Conservation (phyloP, 1,284 basidiomycete species). For the Naganishia albida region DNA sequence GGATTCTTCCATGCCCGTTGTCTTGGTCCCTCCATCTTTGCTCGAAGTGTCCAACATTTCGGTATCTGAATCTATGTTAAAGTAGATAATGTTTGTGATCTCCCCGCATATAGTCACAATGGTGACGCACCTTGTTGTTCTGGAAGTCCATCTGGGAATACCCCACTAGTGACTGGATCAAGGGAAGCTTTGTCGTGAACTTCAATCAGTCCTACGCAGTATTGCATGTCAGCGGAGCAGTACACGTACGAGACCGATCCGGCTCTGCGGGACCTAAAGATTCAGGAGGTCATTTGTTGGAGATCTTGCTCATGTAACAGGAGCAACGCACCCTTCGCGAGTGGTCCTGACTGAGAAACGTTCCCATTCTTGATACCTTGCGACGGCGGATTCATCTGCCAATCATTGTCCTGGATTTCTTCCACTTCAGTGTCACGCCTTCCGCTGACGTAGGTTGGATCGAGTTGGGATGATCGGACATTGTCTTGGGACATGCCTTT, state of each 20-base stretch:
- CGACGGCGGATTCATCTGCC: not conserved
- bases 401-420: constrained; percentile 8
- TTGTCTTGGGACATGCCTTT: not conserved
- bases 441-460: constrained; percentile 22
- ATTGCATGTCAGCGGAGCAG: too few relatives aligned
- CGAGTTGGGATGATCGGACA: constrained; percentile 17
- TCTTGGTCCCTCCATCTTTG: not conserved
- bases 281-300: not conserved
- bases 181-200: not conserved
- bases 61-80: not conserved
- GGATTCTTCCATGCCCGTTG: not conserved
- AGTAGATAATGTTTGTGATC: too few relatives aligned
- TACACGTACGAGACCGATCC: not conserved
- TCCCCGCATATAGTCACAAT: not conserved
- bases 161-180: constrained; percentile 9
- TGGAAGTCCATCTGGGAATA: not conserved
- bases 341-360: not conserved
- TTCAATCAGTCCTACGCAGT: too few relatives aligned
- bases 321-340: not conserved
- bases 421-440: not conserved
- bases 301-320: not conserved
- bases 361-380: not conserved
- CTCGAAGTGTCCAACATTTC: not conserved
- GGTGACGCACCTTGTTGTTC: not conserved
- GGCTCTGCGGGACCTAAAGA: not conserved